Evolutionary conservation across 176 grass and related monocot genomes (phyloP), one percentile per base, ranked within the genome.

Genomic region (Musa acuminata): DNA sequence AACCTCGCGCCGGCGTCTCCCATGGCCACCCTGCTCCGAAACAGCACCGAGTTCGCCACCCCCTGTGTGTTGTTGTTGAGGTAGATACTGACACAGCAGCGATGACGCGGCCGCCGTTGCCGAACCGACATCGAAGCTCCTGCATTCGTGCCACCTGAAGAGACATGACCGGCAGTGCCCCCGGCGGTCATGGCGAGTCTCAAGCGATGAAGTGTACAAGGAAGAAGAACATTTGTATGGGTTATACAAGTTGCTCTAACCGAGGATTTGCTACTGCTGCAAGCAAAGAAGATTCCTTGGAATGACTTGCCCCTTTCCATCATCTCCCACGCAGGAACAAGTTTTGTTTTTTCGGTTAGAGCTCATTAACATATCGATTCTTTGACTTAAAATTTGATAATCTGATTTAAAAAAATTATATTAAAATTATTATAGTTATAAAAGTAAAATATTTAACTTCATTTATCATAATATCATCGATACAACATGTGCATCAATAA

Each of bases 51-150:
- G 81, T 93, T 97, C 59, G 90, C 89, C 70, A 97, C 93, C 8
- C 90, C 90, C 58, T 97, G 90, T 73, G 93, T 80, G 71, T 97
- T 97, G 67, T 83, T 87, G 62, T 87, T 87, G 22, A 97, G 77
- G 57, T 91, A 90, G 69, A 93, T 83, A 74, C 82, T 90, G 69
- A 90, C 76, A 75, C 80, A 50, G 74, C 72, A 35, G 72, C 75
- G 81, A 23, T 74, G 12, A 48, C 57, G 49, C 19, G n/a, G 74
- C 17, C 13, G 19, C 1, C 21, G 75, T 1, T 11, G 54, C 24
- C 73, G n/a, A 22, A 81, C 24, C 2, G 3, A 19, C 81, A 87
- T 83, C 11, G 76, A 55, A 43, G 81, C 81, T 14, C 85, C 85
- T 0, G 72, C 49, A 27, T 80, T 80, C 2, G 65, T 80, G 50